Evolutionary conservation across 2,329 filamentous ascomycete genomes (phyloP).

Genomic region (Penicillium occitanis): DNA sequence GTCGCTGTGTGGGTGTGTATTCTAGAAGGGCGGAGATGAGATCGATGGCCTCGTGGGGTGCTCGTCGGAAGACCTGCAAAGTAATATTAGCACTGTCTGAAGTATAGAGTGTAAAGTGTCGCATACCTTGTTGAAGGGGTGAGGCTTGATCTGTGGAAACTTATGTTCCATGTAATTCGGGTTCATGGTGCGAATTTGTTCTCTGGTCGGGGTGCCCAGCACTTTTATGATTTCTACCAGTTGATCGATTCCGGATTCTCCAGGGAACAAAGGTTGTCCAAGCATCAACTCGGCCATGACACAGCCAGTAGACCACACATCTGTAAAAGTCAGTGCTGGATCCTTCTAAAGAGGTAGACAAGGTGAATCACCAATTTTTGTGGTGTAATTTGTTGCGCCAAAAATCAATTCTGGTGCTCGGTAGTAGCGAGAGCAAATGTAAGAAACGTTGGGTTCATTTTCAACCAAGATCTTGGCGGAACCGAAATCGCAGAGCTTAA

Average conservation of each 20-base stretch:
- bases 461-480: slow-evolving; percentile 98
- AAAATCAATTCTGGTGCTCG: slow-evolving; percentile 97
- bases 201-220: slow-evolving; percentile 88
- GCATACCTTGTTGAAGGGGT: slow-evolving; percentile 87
- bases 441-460: slow-evolving; percentile 98
- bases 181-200: slow-evolving; percentile 99
- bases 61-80: slow-evolving; percentile 84
- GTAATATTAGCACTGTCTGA: neutral
- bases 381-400: slow-evolving; percentile 98
- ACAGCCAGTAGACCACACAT: slow-evolving; percentile 98
- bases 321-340: slow-evolving; percentile 49
- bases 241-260: slow-evolving; percentile 97
- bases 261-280: slow-evolving; percentile 94
- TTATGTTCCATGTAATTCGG: slow-evolving; percentile 99
- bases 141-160: slow-evolving; percentile 99
- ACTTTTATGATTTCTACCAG: slow-evolving; percentile 99
- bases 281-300: slow-evolving; percentile 99
- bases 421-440: slow-evolving; percentile 99
- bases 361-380: slow-evolving; percentile 82
- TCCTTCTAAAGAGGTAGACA: neutral
- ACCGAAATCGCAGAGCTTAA: slow-evolving; percentile 98
- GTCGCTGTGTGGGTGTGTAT: slow-evolving; percentile 94
- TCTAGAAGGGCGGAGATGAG: slow-evolving; percentile 90
- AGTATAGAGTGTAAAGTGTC: too few species aligned
- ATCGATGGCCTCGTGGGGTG: slow-evolving; percentile 87